These are phyloP conservation scores for Tricladium varicosporioides DNA, from an alignment of 2,329 filamentous ascomycete species.

Conservation along the genomic window DNA sequence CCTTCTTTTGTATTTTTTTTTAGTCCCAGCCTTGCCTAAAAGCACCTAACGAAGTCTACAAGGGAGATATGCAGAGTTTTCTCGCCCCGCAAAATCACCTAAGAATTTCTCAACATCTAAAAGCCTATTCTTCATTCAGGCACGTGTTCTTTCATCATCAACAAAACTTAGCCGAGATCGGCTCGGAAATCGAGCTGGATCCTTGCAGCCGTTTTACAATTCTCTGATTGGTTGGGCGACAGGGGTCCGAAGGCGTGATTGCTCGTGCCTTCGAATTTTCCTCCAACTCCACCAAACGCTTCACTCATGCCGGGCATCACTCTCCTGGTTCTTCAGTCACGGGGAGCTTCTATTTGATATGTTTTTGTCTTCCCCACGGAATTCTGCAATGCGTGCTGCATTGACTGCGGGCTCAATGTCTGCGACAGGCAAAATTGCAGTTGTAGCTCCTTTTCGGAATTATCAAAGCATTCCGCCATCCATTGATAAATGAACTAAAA, in stretches of 20 bases:
- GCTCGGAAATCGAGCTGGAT: background rate
- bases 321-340: background rate
- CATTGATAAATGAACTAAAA: conserved; percentile 1
- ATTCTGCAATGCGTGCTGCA: background rate
- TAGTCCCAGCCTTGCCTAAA: no score
- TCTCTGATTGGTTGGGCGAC: background rate
- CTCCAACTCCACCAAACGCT: background rate
- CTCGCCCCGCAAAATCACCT: no score
- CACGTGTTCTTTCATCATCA: background rate
- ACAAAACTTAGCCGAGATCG: background rate
- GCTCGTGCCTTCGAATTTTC: conserved; percentile 11
- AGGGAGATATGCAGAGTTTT: background rate
- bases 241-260: conserved; percentile 21
- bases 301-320: background rate
- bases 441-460: background rate
- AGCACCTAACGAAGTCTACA: no score
- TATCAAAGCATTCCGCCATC: background rate
- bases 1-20: no score
- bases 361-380: background rate
- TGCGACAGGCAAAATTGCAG: background rate
- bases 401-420: background rate
- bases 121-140: no score
- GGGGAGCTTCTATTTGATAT: background rate
- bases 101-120: no score
- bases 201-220: background rate